A percentile compares a stretch with the other conserved stretches of the same genome.
phyloP scores from a whole-genome alignment of 805 yeast species.

The Metschnikowia bowlesiae region DNA sequence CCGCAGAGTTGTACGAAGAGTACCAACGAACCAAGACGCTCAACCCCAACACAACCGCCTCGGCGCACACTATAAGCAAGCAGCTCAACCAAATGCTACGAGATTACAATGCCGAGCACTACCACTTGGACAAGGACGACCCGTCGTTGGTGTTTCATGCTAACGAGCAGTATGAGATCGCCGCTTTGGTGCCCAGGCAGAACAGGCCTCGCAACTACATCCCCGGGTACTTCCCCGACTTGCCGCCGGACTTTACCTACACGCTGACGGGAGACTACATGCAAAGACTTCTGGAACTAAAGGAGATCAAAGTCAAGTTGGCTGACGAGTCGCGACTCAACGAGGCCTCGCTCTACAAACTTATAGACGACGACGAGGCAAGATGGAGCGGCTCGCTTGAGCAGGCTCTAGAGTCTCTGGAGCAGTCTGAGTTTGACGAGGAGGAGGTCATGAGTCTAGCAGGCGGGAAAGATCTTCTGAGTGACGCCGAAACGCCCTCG shows the following conservation, averaged over 20 bases:
- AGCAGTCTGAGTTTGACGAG: conserved; percentile 16
- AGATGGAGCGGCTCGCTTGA: conserved; percentile 29
- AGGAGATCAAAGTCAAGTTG: conserved; percentile 61
- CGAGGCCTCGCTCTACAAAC: conserved; percentile 67
- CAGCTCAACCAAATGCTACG: conserved; percentile 12
- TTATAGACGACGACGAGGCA: conserved; percentile 41
- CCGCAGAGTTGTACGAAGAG: conserved; percentile 39
- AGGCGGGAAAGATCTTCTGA: conserved; percentile 1
- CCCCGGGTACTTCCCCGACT: conserved; percentile 76
- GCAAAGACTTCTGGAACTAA: conserved; percentile 62
- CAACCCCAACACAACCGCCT: neutral
- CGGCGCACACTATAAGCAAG: conserved; percentile 4
- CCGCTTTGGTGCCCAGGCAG: conserved; percentile 53
- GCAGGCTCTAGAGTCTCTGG: conserved; percentile 17
- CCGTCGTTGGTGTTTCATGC: conserved; percentile 53
- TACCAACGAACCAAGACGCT: conserved; percentile 10
- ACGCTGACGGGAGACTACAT: conserved; percentile 69
- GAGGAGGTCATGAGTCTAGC: conserved; percentile 22
- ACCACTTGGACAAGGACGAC: conserved; percentile 28
- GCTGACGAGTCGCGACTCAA: conserved; percentile 80
- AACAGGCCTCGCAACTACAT: conserved; percentile 41
- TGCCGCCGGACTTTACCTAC: conserved; percentile 94
- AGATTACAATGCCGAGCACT: conserved; percentile 15
- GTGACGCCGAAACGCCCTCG: conserved; percentile 7
- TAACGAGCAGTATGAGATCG: conserved; percentile 47